A percentile compares a stretch with the other conserved stretches of the same genome.
Evolutionary conservation across 768 basidiomycete genomes (phyloP).

Genomic region (Amanita pallidorosea): DNA sequence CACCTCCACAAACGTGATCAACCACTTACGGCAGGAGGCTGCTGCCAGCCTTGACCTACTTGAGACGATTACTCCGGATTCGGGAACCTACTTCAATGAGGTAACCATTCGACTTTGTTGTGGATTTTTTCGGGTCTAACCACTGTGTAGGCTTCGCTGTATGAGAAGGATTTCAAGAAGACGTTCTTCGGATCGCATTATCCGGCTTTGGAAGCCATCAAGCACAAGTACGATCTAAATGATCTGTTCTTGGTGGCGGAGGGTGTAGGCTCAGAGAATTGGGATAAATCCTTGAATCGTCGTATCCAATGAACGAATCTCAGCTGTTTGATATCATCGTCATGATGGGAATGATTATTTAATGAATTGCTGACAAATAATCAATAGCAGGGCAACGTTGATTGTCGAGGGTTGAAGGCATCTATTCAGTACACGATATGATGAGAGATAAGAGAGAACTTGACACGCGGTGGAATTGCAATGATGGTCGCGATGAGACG

Average conservation of each 20-base stretch:
- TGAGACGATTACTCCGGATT: background rate
- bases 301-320: constrained; percentile 2
- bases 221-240: constrained; percentile 32
- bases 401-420: too few species aligned
- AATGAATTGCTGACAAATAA: too few species aligned
- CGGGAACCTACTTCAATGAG: background rate
- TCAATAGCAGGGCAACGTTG: too few species aligned
- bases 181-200: constrained; percentile 40
- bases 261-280: constrained; percentile 43
- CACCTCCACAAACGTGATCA: background rate
- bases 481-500: too few species aligned
- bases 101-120: background rate
- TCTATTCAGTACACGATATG: too few species aligned
- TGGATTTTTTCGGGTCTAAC: background rate
- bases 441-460: too few species aligned
- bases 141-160: constrained; percentile 27
- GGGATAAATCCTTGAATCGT: constrained; percentile 20
- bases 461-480: too few species aligned
- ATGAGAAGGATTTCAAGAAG: constrained; percentile 27
- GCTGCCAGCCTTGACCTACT: constrained; percentile 10
- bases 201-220: constrained; percentile 26
- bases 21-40: constrained; percentile 7
- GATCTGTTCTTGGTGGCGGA: constrained; percentile 31
- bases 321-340: too few species aligned
- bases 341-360: too few species aligned